Conservation (phyloP, 2,329 filamentous ascomycete genomes). For the Claviceps lovelessii region DNA sequence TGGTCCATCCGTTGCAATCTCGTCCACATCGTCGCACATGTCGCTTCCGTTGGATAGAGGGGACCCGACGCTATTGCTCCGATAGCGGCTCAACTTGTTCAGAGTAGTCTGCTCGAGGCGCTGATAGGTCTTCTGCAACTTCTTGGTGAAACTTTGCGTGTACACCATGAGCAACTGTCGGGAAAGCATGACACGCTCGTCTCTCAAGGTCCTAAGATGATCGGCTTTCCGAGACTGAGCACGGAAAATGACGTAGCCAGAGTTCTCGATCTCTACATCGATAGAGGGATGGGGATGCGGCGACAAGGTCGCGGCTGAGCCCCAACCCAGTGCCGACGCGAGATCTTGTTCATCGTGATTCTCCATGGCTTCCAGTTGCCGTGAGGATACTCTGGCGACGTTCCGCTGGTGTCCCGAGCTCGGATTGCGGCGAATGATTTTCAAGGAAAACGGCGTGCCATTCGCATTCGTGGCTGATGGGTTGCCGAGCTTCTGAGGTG, state of each 20-base stretch:
- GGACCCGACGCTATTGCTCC: slow-evolving; percentile 19
- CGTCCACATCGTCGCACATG: background rate
- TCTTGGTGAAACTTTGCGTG: slow-evolving; percentile 33
- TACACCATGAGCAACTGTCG: slow-evolving; percentile 46
- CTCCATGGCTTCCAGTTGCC: slow-evolving; percentile 27
- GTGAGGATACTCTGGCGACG: slow-evolving; percentile 49
- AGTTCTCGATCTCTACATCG: slow-evolving; percentile 37
- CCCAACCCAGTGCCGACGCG: slow-evolving; percentile 9
- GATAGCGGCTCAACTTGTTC: slow-evolving; percentile 13
- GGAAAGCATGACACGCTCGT: slow-evolving; percentile 26
- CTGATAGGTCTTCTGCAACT: slow-evolving; percentile 31
- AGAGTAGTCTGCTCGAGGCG: slow-evolving; percentile 16
- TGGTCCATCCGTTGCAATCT: background rate
- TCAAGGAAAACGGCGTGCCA: slow-evolving; percentile 36
- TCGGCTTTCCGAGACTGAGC: slow-evolving; percentile 3
- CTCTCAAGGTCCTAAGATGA: background rate
- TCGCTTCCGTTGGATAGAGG: slow-evolving; percentile 11
- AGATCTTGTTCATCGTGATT: slow-evolving; percentile 11
- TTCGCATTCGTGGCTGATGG: slow-evolving; percentile 17
- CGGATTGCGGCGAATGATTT: slow-evolving; percentile 61
- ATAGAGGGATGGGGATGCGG: slow-evolving; percentile 25
- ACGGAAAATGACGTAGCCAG: slow-evolving; percentile 45
- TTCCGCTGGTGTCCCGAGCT: slow-evolving; percentile 60
- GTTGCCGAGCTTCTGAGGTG: slow-evolving; percentile 21
- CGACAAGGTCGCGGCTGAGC: background rate